These are phyloP conservation scores for Rhamnella rubrinervis DNA, from an alignment of 331 rosid species.

Conservation along the genomic window DNA sequence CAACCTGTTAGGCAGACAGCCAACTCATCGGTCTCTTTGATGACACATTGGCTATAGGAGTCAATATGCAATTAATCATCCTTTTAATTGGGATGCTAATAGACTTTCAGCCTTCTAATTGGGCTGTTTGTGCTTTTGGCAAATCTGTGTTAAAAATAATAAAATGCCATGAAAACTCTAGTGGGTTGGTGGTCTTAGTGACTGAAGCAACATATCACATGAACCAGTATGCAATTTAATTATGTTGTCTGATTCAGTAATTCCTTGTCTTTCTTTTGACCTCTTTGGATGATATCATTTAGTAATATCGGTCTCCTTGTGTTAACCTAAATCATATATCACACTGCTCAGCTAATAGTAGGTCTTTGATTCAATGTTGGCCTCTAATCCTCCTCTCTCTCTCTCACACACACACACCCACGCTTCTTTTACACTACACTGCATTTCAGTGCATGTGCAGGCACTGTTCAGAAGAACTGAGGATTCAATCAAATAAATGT, in stretches of 20 bases:
- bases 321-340: neutral
- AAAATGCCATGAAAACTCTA: neutral
- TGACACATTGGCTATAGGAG: neutral
- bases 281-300: neutral
- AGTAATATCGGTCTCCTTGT: neutral
- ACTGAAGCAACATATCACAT: neutral
- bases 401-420: neutral
- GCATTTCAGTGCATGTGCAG: constrained; percentile 16
- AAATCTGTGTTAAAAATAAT: neutral
- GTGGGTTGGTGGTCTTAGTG: neutral
- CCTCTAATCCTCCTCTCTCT: too few species aligned
- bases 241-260: neutral
- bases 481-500: neutral
- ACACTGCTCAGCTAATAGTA: neutral
- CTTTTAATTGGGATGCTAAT: neutral
- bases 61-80: neutral
- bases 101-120: constrained; percentile 2
- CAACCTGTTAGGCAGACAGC: neutral
- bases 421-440: neutral
- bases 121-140: neutral
- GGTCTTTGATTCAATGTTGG: constrained; percentile 2
- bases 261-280: neutral
- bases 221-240: neutral
- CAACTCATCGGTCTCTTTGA: neutral
- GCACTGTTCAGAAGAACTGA: neutral